phyloP scores from a whole-genome alignment of 768 basidiomycete genomes.

The Leccinum broughii region DNA sequence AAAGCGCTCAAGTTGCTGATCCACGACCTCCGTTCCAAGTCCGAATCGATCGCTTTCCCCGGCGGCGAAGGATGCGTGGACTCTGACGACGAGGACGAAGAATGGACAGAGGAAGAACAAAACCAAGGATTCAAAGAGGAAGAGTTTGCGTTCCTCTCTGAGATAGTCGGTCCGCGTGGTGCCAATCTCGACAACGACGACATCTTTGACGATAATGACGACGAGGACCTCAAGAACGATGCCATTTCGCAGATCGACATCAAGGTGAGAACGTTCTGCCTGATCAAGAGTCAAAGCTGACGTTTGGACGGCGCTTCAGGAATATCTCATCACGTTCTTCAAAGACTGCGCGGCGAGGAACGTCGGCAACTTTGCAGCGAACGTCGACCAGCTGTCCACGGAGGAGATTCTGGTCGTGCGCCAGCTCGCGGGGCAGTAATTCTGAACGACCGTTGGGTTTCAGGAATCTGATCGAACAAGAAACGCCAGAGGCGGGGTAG shows the following conservation, averaged over 20 bases:
- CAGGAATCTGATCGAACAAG: not conserved
- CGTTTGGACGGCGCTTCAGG: conserved; percentile 39
- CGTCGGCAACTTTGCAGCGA: conserved; percentile 56
- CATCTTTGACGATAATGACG: conserved; percentile 68
- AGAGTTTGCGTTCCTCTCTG: conserved; percentile 83
- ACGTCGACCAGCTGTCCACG: conserved; percentile 64
- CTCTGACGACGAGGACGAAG: conserved; percentile 86
- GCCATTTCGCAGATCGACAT: conserved; percentile 87
- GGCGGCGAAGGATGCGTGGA: conserved; percentile 61
- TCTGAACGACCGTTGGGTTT: not conserved
- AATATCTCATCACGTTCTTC: conserved; percentile 69
- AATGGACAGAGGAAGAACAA: conserved; percentile 91
- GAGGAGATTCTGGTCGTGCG: conserved; percentile 74
- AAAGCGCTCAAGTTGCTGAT: conserved; percentile 91
- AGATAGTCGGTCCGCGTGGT: conserved; percentile 74
- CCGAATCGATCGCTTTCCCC: conserved; percentile 68
- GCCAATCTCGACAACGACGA: conserved; percentile 78
- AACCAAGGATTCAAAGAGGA: conserved; percentile 62
- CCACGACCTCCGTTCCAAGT: conserved; percentile 78
- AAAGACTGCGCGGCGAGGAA: conserved; percentile 66
- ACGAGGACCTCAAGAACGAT: conserved; percentile 88
- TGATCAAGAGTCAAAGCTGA: conserved; percentile 17
- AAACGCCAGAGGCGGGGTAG: not conserved
- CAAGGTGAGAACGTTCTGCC: conserved; percentile 36
- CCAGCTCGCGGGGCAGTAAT: conserved; percentile 41